Base-by-base conservation (phyloP, 192 early-diverging fungal genomes). In the Coemansia sp. region DNA sequence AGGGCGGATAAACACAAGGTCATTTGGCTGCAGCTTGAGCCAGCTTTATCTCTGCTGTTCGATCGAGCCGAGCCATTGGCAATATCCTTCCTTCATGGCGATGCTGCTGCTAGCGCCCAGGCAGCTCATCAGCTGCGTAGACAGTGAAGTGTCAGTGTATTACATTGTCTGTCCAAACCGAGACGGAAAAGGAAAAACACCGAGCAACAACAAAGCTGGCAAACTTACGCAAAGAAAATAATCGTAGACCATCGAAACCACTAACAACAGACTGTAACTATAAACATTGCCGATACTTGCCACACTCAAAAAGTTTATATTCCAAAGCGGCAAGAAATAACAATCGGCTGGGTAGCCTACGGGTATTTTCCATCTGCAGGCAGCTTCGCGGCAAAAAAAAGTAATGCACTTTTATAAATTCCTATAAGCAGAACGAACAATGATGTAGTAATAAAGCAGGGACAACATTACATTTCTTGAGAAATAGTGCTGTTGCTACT, bases 301-400 rank as follows among this genome's bases (percentile, higher is more conserved):
- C 55, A 59, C 55, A 34, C 55, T 4, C 33, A 16, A 59, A 59
- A 59, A 59, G 55, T 6, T 59, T 59, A 59, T 59, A 59, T 59
- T 59, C 31, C 31, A 59, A 33, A 18, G 29, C 31, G 55, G 12
- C 55, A 29, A 55, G 20, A 29, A 27, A 16, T 10, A 7, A 33
- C 29, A 27, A 33, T 57, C 9, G 54, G 12, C 54, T 10, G 47
- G 18, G n/a, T 7, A 51, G 47, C 20, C 44, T 15, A 46, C 44
- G 16, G 18, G 15, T 46, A 46, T 46, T 46, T 51, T 51, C 47
- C 18, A 51, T 51, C 47, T 51, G 20, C 47, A 51, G 20, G 47
- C 47, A 51, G 9, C 47, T 20, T 24, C 24, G 24, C 24, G 47
- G n/a, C 20, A 20, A 20, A n/a, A 20, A 22, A 51, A 22, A 57